These are phyloP conservation scores for Tulasnella calospora DNA, from an alignment of 768 basidiomycete genomes.

Conservation along the genomic window DNA sequence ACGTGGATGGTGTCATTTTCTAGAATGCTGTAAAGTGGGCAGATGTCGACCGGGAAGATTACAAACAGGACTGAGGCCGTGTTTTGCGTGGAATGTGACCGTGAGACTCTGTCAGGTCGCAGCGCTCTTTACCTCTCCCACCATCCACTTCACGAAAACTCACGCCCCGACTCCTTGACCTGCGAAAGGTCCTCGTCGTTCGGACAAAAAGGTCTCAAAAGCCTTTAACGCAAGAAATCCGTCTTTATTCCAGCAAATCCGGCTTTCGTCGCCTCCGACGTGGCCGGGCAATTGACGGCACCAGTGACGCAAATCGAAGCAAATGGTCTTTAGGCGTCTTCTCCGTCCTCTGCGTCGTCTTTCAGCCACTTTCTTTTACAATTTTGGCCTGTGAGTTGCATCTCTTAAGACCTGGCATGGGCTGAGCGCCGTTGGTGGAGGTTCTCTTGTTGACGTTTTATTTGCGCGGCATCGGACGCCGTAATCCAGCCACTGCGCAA, in stretches of 20 bases:
- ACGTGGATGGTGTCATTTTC: background rate
- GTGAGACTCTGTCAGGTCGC: background rate
- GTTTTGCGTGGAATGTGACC: background rate
- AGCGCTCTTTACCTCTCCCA: conserved; percentile 1
- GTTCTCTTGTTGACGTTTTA: background rate
- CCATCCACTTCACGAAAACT: conserved; percentile 4
- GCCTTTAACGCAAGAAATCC: background rate
- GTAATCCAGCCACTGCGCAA: conserved; percentile 68
- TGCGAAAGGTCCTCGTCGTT: background rate
- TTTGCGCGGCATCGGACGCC: background rate
- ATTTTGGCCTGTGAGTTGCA: conserved; percentile 23
- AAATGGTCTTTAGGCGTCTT: conserved; percentile 18
- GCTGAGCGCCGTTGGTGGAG: background rate
- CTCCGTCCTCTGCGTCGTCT: conserved; percentile 12
- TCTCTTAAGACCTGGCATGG: background rate
- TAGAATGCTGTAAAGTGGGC: background rate
- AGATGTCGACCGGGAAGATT: background rate
- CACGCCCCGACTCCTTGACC: conserved; percentile 7
- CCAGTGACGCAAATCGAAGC: conserved; percentile 5
- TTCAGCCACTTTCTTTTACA: conserved; percentile 18
- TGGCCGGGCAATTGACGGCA: background rate
- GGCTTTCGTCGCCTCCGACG: background rate
- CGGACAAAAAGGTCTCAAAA: background rate
- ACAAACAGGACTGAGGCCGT: background rate
- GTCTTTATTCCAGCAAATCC: background rate